Evolutionary conservation across 129 eudicot genomes (phyloP).

Genomic region (Lonicera japonica): DNA sequence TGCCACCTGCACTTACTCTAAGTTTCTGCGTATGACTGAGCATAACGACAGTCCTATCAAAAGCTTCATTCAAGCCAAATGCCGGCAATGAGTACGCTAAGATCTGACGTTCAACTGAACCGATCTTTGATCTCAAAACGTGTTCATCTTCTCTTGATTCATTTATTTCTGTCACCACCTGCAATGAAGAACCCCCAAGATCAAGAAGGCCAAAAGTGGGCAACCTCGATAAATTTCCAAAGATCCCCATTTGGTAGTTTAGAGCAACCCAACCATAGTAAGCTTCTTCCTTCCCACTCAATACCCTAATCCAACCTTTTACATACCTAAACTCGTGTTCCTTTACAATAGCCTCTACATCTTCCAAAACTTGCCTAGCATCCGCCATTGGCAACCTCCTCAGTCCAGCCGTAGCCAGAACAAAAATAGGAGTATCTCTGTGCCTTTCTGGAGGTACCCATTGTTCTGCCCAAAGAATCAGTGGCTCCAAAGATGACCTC

Average conservation of each 20-base stretch:
- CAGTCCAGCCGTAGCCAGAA: constrained; percentile 85
- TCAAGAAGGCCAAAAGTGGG: constrained; percentile 78
- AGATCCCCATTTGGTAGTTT: constrained; percentile 57
- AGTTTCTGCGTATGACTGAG: constrained; percentile 42
- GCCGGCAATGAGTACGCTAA: constrained; percentile 68
- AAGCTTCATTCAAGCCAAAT: constrained; percentile 85
- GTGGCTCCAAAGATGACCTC: constrained; percentile 62
- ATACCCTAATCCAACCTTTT: constrained; percentile 70
- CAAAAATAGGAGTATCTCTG: constrained; percentile 50
- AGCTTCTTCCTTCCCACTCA: constrained; percentile 93
- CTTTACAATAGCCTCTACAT: constrained; percentile 52
- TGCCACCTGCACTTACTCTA: constrained; percentile 27
- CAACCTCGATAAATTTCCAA: constrained; percentile 39
- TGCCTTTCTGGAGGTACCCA: constrained; percentile 60
- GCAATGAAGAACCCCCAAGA: constrained; percentile 93
- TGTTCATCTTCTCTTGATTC: constrained; percentile 23
- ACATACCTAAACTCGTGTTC: constrained; percentile 44
- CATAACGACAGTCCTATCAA: constrained; percentile 64
- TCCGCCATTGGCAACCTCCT: constrained; percentile 39
- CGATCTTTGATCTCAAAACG: constrained; percentile 46
- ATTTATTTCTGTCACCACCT: constrained; percentile 54
- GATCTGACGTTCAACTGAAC: constrained; percentile 42
- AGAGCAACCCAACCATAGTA: constrained; percentile 90
- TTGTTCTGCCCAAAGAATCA: constrained; percentile 65
- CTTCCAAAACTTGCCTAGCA: constrained; percentile 44